Conservation (phyloP, 257 asterid genomes). For the Coffea canephora region DNA sequence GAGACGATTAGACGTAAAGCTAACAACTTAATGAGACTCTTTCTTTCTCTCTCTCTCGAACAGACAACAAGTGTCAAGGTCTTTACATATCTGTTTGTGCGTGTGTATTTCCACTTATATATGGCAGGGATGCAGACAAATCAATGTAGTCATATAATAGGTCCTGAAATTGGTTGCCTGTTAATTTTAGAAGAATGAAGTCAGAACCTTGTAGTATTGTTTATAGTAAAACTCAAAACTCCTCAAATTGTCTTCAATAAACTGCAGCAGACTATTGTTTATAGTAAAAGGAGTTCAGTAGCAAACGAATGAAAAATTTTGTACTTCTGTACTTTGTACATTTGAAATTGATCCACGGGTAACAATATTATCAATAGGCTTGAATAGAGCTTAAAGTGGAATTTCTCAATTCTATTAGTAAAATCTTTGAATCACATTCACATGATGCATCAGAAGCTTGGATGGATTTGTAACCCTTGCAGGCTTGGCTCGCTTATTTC, state of each 20-base stretch:
- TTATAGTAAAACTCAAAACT: neutral
- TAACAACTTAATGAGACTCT: neutral
- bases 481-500: slow-evolving; percentile 83
- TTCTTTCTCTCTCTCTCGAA: neutral
- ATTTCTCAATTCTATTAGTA: no score
- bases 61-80: no score
- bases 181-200: no score
- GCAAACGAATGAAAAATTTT: neutral
- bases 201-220: neutral
- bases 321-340: neutral
- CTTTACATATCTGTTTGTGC: no score
- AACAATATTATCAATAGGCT: no score
- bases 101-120: neutral
- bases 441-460: no score
- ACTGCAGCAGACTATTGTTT: neutral
- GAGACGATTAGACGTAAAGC: neutral
- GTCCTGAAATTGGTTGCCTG: neutral
- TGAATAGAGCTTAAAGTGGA: no score
- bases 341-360: neutral
- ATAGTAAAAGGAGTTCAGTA: neutral
- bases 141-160: no score
- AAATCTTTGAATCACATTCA: no score
- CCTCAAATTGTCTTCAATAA: neutral
- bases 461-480: neutral
- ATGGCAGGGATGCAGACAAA: neutral